Evolutionary conservation across 2,329 filamentous ascomycete genomes (phyloP).

Genomic region (Neonectria neomacrospora): DNA sequence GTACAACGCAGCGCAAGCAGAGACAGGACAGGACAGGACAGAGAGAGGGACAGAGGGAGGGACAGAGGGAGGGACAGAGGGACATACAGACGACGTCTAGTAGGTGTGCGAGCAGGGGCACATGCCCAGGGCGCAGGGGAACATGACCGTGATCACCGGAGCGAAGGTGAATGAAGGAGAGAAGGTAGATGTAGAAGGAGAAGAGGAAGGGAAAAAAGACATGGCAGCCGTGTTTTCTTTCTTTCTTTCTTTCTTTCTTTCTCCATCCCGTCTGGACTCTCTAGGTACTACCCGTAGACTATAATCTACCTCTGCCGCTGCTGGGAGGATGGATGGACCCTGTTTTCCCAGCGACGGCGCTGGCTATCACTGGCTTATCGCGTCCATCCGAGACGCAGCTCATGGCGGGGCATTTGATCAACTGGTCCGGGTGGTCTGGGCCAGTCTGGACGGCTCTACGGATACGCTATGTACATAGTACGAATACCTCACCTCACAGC

Average conservation of each 20-base stretch:
- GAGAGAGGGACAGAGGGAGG: constrained; percentile 18
- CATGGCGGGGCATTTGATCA: constrained; percentile 13
- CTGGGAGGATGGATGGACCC: constrained; percentile 26
- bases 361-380: constrained; percentile 27
- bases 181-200: constrained; percentile 11
- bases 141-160: constrained; percentile 44
- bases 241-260: constrained; percentile 10
- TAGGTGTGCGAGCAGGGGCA: constrained; percentile 34
- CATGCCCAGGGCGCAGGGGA: constrained; percentile 36
- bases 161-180: constrained; percentile 5
- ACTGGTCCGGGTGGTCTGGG: background rate
- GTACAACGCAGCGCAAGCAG: background rate
- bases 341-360: constrained; percentile 20
- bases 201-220: constrained; percentile 2
- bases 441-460: background rate
- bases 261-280: background rate
- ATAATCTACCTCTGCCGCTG: constrained; percentile 4
- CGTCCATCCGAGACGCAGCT: constrained; percentile 9
- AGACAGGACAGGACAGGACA: constrained; percentile 1
- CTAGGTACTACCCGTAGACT: no score
- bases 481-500: no score
- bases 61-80: constrained; percentile 15
- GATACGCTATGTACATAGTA: background rate
- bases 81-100: constrained; percentile 13
- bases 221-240: constrained; percentile 10